Percentiles rank a stretch among this genome's conserved stretches.
Evolutionary conservation across 495 filamentous ascomycete species (phyloP).

Genomic region (Letharia columbiana): DNA sequence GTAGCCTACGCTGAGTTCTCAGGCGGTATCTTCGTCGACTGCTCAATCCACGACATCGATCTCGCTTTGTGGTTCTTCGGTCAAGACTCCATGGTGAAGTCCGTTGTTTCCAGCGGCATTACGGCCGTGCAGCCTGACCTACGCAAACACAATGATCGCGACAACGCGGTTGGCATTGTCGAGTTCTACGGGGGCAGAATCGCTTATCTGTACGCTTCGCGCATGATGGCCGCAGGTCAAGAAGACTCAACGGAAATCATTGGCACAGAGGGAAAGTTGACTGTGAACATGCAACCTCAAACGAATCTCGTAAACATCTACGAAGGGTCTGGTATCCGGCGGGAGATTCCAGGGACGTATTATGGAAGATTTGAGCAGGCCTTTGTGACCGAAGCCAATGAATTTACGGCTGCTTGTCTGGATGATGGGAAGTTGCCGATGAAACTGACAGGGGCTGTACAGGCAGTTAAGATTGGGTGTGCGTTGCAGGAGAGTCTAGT

Average conservation of each 20-base stretch:
- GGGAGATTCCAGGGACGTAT: conserved; percentile 51
- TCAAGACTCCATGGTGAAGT: conserved; percentile 35
- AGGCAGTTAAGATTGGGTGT: conserved; percentile 52
- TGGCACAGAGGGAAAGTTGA: conserved; percentile 52
- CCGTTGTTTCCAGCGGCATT: conserved; percentile 46
- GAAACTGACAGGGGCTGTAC: conserved; percentile 45
- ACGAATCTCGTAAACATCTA: conserved; percentile 45
- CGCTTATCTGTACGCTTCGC: conserved; percentile 49
- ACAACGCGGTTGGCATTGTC: conserved; percentile 55
- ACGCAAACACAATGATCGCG: conserved; percentile 48
- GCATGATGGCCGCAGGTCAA: conserved; percentile 59
- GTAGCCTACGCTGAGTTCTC: conserved; percentile 47
- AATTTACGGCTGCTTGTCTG: conserved; percentile 48
- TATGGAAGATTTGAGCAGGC: conserved; percentile 55
- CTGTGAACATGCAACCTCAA: conserved; percentile 47
- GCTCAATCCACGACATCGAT: conserved; percentile 51
- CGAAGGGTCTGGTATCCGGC: conserved; percentile 39
- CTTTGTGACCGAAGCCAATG: conserved; percentile 54
- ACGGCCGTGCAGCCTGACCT: conserved; percentile 54
- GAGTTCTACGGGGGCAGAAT: conserved; percentile 55
- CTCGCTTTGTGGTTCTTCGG: conserved; percentile 51
- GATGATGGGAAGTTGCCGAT: conserved; percentile 46
- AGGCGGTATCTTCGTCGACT: conserved; percentile 56
- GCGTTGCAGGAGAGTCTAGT: conserved; percentile 52
- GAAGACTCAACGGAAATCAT: conserved; percentile 58